Percentiles rank a stretch among this genome's conserved stretches.
phyloP scores from a whole-genome alignment of 1,139 yeast genomes.

The Yamadazyma epiphylla region DNA sequence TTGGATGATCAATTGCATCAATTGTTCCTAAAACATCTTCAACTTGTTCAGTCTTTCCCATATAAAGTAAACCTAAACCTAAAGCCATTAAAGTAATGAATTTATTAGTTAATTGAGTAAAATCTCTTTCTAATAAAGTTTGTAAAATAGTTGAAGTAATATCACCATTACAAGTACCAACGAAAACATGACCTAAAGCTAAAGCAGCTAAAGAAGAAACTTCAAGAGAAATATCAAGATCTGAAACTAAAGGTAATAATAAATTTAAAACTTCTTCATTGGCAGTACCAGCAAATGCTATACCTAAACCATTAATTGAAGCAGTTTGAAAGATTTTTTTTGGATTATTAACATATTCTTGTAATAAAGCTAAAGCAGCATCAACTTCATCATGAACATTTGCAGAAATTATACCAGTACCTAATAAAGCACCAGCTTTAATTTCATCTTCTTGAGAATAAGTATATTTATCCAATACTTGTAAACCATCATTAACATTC shows the following conservation, averaged over 20 bases:
- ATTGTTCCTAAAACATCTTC: conserved; percentile 94
- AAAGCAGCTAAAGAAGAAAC: conserved; percentile 83
- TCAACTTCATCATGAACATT: conserved; percentile 96
- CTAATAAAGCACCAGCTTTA: conserved; percentile 94
- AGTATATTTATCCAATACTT: conserved; percentile 81
- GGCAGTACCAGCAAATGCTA: conserved; percentile 93
- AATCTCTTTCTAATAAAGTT: conserved; percentile 82
- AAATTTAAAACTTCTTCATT: conserved; percentile 79
- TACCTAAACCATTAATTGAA: conserved; percentile 87
- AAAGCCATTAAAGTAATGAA: conserved; percentile 90
- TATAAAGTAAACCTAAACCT: conserved; percentile 86
- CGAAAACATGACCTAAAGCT: conserved; percentile 90
- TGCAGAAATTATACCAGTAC: conserved; percentile 91
- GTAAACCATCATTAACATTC: conserved; percentile 88
- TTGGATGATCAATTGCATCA: conserved; percentile 93
- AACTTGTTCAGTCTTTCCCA: conserved; percentile 93
- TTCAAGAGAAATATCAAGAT: conserved; percentile 70
- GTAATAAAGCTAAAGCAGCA: conserved; percentile 81
- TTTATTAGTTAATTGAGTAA: conserved; percentile 71
- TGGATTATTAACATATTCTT: conserved; percentile 64
- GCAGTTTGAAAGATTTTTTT: conserved; percentile 62
- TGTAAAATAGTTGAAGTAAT: conserved; percentile 87
- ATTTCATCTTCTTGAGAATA: conserved; percentile 84
- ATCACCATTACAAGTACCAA: conserved; percentile 95
- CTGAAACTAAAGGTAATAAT: conserved; percentile 84